These are phyloP conservation scores for Suillus spraguei DNA, from an alignment of 768 basidiomycete genomes.

Conservation along the genomic window DNA sequence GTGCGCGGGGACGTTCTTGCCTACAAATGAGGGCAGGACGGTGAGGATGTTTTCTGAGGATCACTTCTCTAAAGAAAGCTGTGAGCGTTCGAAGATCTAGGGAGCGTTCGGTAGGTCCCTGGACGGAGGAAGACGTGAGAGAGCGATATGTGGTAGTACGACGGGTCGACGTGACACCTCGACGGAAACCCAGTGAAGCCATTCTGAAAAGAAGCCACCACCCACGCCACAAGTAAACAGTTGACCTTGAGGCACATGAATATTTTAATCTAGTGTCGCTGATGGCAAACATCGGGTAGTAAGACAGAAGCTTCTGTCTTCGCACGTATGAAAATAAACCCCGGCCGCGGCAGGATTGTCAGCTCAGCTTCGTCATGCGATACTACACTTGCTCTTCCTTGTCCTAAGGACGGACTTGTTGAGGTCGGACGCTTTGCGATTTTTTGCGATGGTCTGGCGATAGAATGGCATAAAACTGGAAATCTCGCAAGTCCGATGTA, in stretches of 20 bases:
- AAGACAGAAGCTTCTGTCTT: not conserved
- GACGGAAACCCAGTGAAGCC: not conserved
- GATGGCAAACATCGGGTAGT: not conserved
- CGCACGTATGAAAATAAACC: not conserved
- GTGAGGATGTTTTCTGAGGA: constrained; percentile 49
- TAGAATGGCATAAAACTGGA: too few species aligned
- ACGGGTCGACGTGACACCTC: constrained; percentile 7
- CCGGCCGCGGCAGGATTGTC: too few species aligned
- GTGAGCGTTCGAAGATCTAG: constrained; percentile 58
- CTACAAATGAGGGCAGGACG: constrained; percentile 68
- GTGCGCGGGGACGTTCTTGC: constrained; percentile 55
- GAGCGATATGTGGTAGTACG: constrained; percentile 12
- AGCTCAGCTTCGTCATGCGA: too few species aligned
- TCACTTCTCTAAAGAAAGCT: constrained; percentile 59
- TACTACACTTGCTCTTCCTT: too few species aligned
- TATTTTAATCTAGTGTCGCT: not conserved
- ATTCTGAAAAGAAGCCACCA: not conserved
- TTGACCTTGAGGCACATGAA: not conserved
- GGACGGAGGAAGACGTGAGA: constrained; percentile 53
- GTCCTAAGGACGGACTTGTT: too few species aligned
- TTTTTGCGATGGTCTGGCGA: too few species aligned
- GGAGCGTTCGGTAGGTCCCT: constrained; percentile 58
- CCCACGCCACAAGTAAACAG: not conserved
- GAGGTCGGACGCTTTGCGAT: too few species aligned
- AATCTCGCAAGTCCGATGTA: too few species aligned